These are phyloP conservation scores for Oryza glaberrima DNA, from an alignment of 176 grass and related monocot species.

Conservation along the genomic window DNA sequence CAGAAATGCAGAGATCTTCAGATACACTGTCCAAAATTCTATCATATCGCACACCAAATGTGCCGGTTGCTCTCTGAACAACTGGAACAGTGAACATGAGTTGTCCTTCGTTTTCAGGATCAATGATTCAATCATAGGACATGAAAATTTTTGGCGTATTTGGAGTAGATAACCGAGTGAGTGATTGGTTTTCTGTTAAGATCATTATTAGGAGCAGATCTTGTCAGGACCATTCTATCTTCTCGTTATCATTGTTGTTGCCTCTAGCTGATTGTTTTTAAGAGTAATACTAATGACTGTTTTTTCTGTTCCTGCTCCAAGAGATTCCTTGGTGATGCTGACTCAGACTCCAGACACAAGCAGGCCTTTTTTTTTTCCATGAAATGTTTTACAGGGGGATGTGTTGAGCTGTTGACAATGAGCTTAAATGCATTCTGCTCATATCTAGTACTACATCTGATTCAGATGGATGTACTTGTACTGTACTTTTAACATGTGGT, in stretches of 20 bases:
- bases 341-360: not conserved
- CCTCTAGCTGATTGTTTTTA: not conserved
- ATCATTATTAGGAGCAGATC: conserved; percentile 36
- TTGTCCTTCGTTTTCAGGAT: conserved; percentile 15
- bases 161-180: not conserved
- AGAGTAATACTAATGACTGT: not conserved
- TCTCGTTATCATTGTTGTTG: not conserved
- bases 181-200: conserved; percentile 33
- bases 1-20: conserved; percentile 38
- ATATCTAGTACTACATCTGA: not conserved
- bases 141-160: not conserved
- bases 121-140: conserved; percentile 24
- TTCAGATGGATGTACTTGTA: conserved; percentile 18
- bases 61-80: conserved; percentile 31
- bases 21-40: conserved; percentile 10
- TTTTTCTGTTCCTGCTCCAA: not conserved
- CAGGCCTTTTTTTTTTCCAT: not conserved
- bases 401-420: conserved; percentile 32
- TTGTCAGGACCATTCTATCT: not conserved
- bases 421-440: not conserved
- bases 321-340: conserved; percentile 32
- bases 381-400: conserved; percentile 16
- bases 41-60: conserved; percentile 1
- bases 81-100: conserved; percentile 27
- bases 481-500: conserved; percentile 15